A percentile compares a stretch with the other conserved stretches of the same genome.
Evolutionary conservation across 169 alveolate genomes (phyloP).

Genomic region (Cyclospora cayetanensis): DNA sequence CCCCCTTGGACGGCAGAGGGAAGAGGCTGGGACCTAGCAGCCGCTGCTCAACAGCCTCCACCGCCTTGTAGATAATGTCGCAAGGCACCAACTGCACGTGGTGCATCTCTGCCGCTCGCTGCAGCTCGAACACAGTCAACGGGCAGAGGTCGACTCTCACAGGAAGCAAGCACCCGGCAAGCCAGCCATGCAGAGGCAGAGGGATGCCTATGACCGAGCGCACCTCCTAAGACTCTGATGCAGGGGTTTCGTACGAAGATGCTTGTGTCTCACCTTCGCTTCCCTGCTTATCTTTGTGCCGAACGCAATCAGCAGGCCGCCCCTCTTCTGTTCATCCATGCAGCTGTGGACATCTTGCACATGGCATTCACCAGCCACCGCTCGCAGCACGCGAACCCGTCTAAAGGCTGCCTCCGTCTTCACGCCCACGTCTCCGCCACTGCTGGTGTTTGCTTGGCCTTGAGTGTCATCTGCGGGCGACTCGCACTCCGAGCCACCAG

Average conservation of each 20-base stretch:
- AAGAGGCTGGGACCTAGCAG: background rate
- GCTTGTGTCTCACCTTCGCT: background rate
- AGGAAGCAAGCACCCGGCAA: too few species aligned
- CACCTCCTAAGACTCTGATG: too few species aligned
- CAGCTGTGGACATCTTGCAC: background rate
- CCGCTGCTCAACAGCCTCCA: constrained; percentile 49
- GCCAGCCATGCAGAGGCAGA: too few species aligned
- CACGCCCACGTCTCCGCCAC: background rate
- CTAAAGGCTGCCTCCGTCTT: background rate
- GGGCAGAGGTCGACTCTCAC: background rate
- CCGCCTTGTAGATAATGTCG: background rate
- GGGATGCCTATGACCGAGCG: too few species aligned
- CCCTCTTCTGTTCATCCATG: background rate
- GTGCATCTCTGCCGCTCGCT: constrained; percentile 14
- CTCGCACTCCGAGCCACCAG: background rate
- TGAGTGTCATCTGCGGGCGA: background rate
- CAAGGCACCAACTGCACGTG: background rate
- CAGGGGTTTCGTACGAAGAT: too few species aligned
- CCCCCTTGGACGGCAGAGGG: background rate
- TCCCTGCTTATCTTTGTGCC: background rate
- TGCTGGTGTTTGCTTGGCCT: background rate
- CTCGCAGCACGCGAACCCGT: background rate
- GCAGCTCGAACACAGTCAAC: background rate
- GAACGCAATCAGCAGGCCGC: constrained; percentile 2
- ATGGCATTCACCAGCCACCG: constrained; percentile 19